A percentile compares a stretch with the other conserved stretches of the same genome.
phyloP scores from a whole-genome alignment of 2,329 filamentous ascomycete genomes.

The Fusarium sarcochroum region DNA sequence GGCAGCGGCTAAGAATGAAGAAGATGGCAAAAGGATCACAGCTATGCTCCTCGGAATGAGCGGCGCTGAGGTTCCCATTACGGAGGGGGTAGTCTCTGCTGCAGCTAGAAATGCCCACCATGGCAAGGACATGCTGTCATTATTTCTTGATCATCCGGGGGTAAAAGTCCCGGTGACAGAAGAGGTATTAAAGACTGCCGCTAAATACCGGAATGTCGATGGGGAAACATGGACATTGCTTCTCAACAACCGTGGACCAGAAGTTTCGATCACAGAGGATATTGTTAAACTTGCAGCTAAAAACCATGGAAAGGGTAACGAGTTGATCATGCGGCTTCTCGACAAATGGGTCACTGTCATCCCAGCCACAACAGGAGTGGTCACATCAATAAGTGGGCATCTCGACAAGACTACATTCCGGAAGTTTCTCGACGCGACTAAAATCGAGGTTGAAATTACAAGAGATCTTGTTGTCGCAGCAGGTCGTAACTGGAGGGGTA shows the following conservation, averaged over 20 bases:
- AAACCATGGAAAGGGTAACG: background rate
- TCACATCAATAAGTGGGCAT: background rate
- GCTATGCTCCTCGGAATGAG: background rate
- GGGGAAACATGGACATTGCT: background rate
- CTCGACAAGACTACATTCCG: background rate
- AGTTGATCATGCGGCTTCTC: background rate
- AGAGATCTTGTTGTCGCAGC: background rate
- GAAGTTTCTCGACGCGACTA: background rate
- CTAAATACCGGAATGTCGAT: background rate
- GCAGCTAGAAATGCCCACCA: background rate
- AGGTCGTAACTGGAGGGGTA: background rate
- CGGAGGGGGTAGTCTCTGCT: background rate
- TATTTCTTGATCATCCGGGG: background rate
- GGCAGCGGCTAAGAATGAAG: background rate
- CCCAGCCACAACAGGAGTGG: background rate
- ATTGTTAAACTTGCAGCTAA: background rate
- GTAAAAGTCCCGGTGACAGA: background rate
- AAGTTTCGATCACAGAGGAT: background rate
- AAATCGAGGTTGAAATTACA: background rate
- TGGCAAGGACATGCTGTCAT: background rate
- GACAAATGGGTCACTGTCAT: background rate
- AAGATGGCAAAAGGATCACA: background rate
- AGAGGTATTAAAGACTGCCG: background rate
- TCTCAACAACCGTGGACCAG: background rate
- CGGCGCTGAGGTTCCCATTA: background rate